Evolutionary conservation across 2,329 filamentous ascomycete species (phyloP).

Genomic region (Trichoderma arundinaceum): DNA sequence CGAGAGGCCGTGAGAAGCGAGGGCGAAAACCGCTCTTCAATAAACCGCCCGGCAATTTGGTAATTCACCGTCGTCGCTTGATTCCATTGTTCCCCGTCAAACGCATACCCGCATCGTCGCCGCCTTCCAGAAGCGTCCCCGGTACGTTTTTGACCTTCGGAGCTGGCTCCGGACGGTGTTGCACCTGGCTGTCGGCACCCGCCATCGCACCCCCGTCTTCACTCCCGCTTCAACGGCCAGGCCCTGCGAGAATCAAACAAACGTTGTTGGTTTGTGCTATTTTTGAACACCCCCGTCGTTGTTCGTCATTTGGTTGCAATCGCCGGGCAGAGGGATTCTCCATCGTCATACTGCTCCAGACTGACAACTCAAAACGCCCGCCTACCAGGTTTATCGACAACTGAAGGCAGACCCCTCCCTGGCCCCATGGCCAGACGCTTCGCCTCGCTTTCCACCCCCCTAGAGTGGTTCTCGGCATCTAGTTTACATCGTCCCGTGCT

Average conservation of each 20-base stretch:
- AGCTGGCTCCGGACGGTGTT: slow-evolving; percentile 18
- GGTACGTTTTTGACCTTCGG: slow-evolving; percentile 7
- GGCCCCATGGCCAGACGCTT: neutral
- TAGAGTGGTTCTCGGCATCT: slow-evolving; percentile 20
- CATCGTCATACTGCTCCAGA: slow-evolving; percentile 10
- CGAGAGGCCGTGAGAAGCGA: neutral
- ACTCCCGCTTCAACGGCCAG: slow-evolving; percentile 1
- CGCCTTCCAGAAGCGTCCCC: slow-evolving; percentile 21
- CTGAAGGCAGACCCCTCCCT: slow-evolving; percentile 2
- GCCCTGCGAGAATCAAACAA: slow-evolving; percentile 17
- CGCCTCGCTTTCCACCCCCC: slow-evolving; percentile 4
- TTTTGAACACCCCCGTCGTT: slow-evolving; percentile 12
- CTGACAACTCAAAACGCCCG: slow-evolving; percentile 23
- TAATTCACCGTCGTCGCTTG: neutral
- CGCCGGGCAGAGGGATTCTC: neutral
- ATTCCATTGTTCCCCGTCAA: slow-evolving; percentile 13
- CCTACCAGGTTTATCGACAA: slow-evolving; percentile 11
- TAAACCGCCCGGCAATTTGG: neutral
- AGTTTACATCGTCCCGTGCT: slow-evolving; percentile 23
- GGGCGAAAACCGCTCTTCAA: neutral
- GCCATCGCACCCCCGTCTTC: slow-evolving; percentile 9
- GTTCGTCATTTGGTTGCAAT: slow-evolving; percentile 13
- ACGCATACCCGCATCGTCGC: slow-evolving; percentile 12
- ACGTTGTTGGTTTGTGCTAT: slow-evolving; percentile 21
- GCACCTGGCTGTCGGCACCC: slow-evolving; percentile 14